Percentiles rank a stretch among this genome's conserved stretches.
Evolutionary conservation across 2,329 filamentous ascomycete genomes (phyloP).

Genomic region (Fusarium irregulare): DNA sequence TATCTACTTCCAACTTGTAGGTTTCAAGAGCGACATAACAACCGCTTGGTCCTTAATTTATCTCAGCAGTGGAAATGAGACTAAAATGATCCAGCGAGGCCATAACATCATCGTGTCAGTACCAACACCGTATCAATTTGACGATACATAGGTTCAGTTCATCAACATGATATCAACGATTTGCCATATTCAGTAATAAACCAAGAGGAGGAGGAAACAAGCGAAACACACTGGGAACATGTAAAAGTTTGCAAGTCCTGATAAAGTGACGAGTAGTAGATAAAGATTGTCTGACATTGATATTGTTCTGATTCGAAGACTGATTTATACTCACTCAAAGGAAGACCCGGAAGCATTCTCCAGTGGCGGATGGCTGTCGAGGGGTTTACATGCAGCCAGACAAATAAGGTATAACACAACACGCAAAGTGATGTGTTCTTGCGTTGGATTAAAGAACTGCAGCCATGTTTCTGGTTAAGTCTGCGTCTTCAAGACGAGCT

Average conservation of each 20-base stretch:
- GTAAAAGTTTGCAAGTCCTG: background rate
- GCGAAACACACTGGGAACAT: background rate
- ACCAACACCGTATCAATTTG: background rate
- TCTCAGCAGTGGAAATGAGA: background rate
- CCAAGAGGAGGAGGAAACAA: background rate
- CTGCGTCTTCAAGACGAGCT: background rate
- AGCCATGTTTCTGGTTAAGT: background rate
- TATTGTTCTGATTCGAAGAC: background rate
- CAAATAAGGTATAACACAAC: background rate
- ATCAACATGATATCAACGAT: background rate
- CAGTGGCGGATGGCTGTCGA: background rate
- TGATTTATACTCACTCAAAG: background rate
- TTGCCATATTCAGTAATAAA: background rate
- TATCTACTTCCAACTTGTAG: background rate
- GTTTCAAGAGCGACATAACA: background rate
- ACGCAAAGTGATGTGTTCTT: conserved; percentile 3
- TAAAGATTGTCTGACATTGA: background rate
- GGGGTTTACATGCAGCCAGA: background rate
- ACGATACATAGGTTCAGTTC: background rate
- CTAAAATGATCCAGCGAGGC: background rate
- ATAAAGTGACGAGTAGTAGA: background rate
- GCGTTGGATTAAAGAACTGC: background rate
- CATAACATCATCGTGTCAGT: background rate
- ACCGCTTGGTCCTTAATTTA: background rate
- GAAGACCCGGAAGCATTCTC: background rate